phyloP scores from a whole-genome alignment of 306 rosid genomes.

The Casuarina equisetifolia region DNA sequence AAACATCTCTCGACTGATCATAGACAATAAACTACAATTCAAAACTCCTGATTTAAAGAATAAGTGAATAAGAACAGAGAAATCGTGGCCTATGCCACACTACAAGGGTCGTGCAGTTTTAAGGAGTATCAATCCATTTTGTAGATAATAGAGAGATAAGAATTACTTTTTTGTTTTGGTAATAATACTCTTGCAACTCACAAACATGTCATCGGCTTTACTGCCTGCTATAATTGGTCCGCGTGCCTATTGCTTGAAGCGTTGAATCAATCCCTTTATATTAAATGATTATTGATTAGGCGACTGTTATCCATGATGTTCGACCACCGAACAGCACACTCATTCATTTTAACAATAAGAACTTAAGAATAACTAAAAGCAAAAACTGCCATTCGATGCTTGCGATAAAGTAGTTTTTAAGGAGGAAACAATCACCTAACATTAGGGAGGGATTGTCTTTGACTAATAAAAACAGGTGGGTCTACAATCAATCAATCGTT shows the following conservation, averaged over 20 bases:
- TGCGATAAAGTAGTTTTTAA: slow-evolving; percentile 50
- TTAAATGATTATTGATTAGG: slow-evolving; percentile 25
- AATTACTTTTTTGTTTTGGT: background rate
- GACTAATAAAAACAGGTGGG: slow-evolving; percentile 49
- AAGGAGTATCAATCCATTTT: background rate
- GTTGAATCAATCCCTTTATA: slow-evolving; percentile 15
- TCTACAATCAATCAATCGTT: slow-evolving; percentile 36
- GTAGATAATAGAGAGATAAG: background rate
- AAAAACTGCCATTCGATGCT: slow-evolving; percentile 42
- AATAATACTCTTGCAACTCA: slow-evolving; percentile 6
- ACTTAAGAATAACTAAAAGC: slow-evolving; percentile 37
- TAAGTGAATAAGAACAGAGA: slow-evolving; percentile 11
- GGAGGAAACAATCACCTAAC: slow-evolving; percentile 47
- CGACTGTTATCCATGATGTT: slow-evolving; percentile 35
- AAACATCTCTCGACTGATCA: slow-evolving; percentile 51
- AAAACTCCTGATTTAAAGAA: slow-evolving; percentile 11
- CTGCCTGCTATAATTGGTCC: slow-evolving; percentile 10
- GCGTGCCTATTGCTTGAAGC: slow-evolving; percentile 29
- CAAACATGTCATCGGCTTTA: background rate
- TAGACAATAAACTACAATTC: slow-evolving; percentile 27
- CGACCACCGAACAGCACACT: slow-evolving; percentile 31
- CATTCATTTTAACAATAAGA: slow-evolving; percentile 54
- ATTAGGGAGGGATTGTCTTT: slow-evolving; percentile 34
- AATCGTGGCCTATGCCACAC: background rate
- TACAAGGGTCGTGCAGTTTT: background rate